phyloP scores from a whole-genome alignment of 169 alveolate genomes.

The Plasmodium reichenowi region DNA sequence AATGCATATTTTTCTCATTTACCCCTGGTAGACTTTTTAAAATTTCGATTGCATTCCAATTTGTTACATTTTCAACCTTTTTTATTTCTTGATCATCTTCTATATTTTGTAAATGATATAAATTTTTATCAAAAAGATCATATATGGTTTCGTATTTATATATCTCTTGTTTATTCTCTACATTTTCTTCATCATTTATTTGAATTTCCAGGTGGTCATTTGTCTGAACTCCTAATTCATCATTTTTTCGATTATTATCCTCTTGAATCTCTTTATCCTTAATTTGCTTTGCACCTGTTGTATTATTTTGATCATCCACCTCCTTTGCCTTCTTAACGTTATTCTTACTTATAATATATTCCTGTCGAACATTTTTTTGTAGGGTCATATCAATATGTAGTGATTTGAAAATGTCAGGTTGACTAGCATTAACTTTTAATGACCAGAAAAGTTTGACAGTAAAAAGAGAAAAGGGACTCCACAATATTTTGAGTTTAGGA shows the following conservation, averaged over 20 bases:
- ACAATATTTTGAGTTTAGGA: conserved; percentile 76
- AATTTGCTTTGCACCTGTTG: not conserved
- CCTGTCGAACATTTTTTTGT: conserved; percentile 23
- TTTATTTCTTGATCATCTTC: conserved; percentile 8
- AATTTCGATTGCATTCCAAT: conserved; percentile 69
- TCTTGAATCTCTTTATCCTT: not conserved
- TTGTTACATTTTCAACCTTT: conserved; percentile 55
- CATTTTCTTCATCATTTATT: conserved; percentile 2
- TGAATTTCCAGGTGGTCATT: not conserved
- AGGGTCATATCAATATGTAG: conserved; percentile 69
- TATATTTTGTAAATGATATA: conserved; percentile 8
- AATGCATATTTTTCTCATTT: conserved; percentile 68
- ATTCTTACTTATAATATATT: not conserved
- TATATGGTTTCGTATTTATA: conserved; percentile 62
- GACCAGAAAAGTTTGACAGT: conserved; percentile 79
- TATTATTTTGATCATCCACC: not conserved
- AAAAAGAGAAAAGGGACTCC: conserved; percentile 83
- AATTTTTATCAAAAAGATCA: conserved; percentile 55
- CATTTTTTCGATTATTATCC: not conserved
- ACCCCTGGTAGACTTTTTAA: conserved; percentile 71
- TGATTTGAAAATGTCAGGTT: conserved; percentile 74
- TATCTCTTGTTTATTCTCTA: conserved; percentile 6
- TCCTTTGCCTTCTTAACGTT: not conserved
- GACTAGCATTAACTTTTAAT: conserved; percentile 58
- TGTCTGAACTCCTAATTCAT: not conserved